Evolutionary conservation across 441 rosid genomes (phyloP), one percentile per base, ranked within the genome.

Genomic region (Pelargonium australe): DNA sequence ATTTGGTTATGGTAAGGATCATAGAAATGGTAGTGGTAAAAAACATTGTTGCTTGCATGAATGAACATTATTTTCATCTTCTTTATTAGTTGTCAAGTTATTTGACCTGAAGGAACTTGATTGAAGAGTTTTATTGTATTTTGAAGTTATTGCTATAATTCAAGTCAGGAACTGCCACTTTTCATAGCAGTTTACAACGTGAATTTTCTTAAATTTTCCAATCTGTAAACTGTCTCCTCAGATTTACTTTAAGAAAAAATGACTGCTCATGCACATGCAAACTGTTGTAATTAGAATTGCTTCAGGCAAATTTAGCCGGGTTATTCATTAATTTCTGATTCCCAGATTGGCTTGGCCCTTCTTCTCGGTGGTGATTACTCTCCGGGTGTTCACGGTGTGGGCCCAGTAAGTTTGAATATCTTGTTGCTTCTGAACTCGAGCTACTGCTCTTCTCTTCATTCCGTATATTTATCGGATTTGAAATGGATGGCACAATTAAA

Each of bases 351-450:
- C 41, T 72, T 95, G 63, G 96, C 95, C 43, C 89, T 91, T 76
- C 82, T 95, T 74, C 92, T 95, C 70, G 97, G 99, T 77, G 67
- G 97, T 73, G 99, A 95, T 76, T 95, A 91, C 80, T 88, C 86
- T 67, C 89, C 68, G 8, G 92, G 97, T 70, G 86, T 95, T 74
- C 89, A 81, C 68, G 96, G 96, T 75, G 78, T 95, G 64, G 94
- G 97, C 74, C 87, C 79, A 70, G 99, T 91, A 79, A 66, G 87
- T 81, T 66, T 73, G 23, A 58, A 60, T 45, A 65, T 70, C 67
- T 74, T 72, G 57, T 47, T 69, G 68, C 80, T 68, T 71, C 69
- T 72, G 31, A 49, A 65, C 45, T 74, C 41, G 13, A 7, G 70
- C 63, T 53, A 7, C 53, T 40, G 25, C 63, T 69, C 71, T 25